Base-by-base conservation (phyloP, 345 rosid species). In the Aquilaria sinensis region DNA sequence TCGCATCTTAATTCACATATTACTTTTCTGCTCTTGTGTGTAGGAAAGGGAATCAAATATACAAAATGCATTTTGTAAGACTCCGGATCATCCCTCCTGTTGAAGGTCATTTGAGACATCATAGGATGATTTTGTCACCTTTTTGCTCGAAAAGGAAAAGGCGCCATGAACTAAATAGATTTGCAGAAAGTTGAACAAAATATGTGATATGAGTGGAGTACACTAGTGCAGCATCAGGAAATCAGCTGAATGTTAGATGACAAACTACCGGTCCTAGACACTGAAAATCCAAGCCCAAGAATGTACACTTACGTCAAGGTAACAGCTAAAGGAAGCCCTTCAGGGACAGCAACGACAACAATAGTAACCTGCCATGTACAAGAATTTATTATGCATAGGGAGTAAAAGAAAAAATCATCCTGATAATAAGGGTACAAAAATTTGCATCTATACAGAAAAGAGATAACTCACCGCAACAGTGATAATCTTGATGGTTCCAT, bases 291-390 rank as follows among this genome's bases (percentile, higher is more conserved):
- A 47, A 23, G 61, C 46, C 64, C n/a, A 60, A 41, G 53, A 62
- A 33, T 67, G 72, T 33, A 65, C 34, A 77, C 91, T 78, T 82
- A 94, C 99, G 96, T 94, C 70, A 90, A 71, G 58, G 97, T 94
- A 62, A 90, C 99, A 77, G 99, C 99, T 72, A 94, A 73, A 23
- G 99, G 99, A 71, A 94, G 99, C 61, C 99, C 97, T 73, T 94
- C 97, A 61, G 99, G 99, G 60, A 94, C 99, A 34, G 99, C 97
- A 74, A 94, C 99, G 57, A 90, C 96, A 51, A 90, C 97, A 67
- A 90, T 94, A 31, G 97, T 94, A 49, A 94, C 99, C 97, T 94
- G 73, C 57, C 80, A 68, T 5, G 49, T 60, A 61, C 31, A 31
- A 65, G 6, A 61, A 53, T 66, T 59, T 74, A 56, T 32, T 49